phyloP scores from a whole-genome alignment of 2,329 filamentous ascomycete genomes.

The Phialemonium atrogriseum region DNA sequence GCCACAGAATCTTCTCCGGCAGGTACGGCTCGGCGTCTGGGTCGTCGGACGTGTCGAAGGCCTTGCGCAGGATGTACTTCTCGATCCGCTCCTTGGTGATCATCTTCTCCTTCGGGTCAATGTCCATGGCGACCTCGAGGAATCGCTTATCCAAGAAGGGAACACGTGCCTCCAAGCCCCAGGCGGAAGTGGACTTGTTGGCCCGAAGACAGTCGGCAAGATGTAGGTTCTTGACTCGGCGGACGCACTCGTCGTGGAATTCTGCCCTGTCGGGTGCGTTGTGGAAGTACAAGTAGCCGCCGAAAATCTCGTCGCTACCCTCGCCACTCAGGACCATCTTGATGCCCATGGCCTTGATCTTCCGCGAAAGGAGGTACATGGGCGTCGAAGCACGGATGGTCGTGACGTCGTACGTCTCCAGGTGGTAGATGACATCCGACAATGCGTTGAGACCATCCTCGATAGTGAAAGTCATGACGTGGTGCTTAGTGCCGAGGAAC shows the following conservation, averaged over 20 bases:
- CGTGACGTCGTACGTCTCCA: slow-evolving; percentile 96
- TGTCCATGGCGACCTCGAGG: slow-evolving; percentile 85
- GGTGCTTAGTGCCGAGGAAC: slow-evolving; percentile 95
- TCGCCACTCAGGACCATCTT: slow-evolving; percentile 99
- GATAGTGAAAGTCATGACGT: slow-evolving; percentile 96
- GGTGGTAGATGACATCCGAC: slow-evolving; percentile 94
- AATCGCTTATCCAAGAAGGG: slow-evolving; percentile 97
- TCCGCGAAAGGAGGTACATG: slow-evolving; percentile 95
- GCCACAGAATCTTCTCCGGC: slow-evolving; percentile 92
- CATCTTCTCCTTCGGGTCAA: slow-evolving; percentile 93
- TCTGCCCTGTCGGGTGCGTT: slow-evolving; percentile 80
- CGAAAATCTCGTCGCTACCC: slow-evolving; percentile 96
- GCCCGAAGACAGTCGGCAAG: slow-evolving; percentile 92
- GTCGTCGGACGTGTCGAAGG: slow-evolving; percentile 88
- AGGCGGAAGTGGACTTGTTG: slow-evolving; percentile 98
- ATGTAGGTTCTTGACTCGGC: slow-evolving; percentile 93
- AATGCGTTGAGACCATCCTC: slow-evolving; percentile 95
- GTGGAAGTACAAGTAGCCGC: slow-evolving; percentile 98
- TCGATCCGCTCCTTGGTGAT: slow-evolving; percentile 84
- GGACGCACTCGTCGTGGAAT: slow-evolving; percentile 94
- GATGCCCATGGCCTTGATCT: slow-evolving; percentile 99
- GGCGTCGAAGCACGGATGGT: slow-evolving; percentile 97
- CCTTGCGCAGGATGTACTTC: slow-evolving; percentile 97
- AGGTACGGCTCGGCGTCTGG: slow-evolving; percentile 76
- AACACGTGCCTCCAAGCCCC: slow-evolving; percentile 95